Base-by-base conservation (phyloP, 257 asterid genomes). In the Ajuga chamaepitys region DNA sequence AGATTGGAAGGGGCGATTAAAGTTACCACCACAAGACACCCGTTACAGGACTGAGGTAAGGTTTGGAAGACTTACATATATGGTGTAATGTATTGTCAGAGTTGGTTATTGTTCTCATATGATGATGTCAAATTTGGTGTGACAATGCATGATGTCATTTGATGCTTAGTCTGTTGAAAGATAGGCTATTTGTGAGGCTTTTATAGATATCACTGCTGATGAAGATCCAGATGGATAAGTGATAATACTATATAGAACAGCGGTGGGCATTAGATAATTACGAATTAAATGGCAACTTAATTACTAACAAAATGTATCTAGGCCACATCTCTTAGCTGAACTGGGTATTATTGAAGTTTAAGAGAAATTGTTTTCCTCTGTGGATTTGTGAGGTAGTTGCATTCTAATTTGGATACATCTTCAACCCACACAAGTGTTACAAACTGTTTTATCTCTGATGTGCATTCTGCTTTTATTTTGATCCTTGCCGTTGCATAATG, bases 1-100 rank as follows among this genome's bases (percentile, higher is more conserved):
- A 71, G 92, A 88, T 64, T 88, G 96, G 96, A 86, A 88, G 78
- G 86, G 80, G 26, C 74, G 62, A 20, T 70, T 84, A 54, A 82
- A 79, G 75, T 47, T 84, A 41, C 95, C 96, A 7, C 77, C 85
- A 5, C 63, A 62, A 32, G 96, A 88, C 64, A 73, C 85, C 22
- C 95, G 92, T 30, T 88, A 71, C 75, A 75, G 51, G 75, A 88
- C 95, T 0, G 96, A 88, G 89, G 96, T 88, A 72, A 35, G 73
- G 48, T 58, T 60, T 46, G 7, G 6, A 38, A 5, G 11, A 10
- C 14, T 40, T 24, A 35, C 55, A 10, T 21, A 55, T 21, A 4
- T 59, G 38, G 40, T 34, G 14, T 25, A 16, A 32, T 56, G 37
- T 22, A 32, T 24, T 44, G 37, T 28, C 64, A 62, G 40, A 42